These are phyloP conservation scores for Neurospora sp. DNA, from an alignment of 2,329 filamentous ascomycete genomes.

Conservation along the genomic window DNA sequence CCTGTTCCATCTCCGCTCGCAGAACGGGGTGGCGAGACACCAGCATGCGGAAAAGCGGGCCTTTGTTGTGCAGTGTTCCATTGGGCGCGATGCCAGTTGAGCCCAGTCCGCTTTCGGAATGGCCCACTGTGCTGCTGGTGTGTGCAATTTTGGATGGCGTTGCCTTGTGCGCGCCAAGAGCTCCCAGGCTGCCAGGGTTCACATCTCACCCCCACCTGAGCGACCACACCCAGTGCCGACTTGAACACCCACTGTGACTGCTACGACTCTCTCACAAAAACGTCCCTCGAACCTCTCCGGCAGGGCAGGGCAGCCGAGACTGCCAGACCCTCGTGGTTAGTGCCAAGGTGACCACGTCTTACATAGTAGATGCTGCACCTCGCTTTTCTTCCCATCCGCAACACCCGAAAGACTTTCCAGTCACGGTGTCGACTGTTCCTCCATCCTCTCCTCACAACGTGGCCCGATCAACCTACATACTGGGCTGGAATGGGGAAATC, in stretches of 20 bases:
- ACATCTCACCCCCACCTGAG: not conserved
- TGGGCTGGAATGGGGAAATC: not conserved
- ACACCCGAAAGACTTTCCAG: not conserved
- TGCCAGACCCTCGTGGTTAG: not conserved
- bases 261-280: not conserved
- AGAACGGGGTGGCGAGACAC: conserved; percentile 17
- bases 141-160: conserved; percentile 20
- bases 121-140: conserved; percentile 11
- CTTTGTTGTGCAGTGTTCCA: not conserved
- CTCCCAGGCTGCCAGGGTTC: not conserved
- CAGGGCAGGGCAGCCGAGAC: not conserved
- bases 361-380: not conserved
- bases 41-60: conserved; percentile 11
- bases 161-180: conserved; percentile 6
- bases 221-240: conserved; percentile 16
- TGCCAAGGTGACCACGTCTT: not conserved
- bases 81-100: conserved; percentile 6
- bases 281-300: not conserved
- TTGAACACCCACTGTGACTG: conserved; percentile 2
- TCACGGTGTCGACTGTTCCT: not conserved
- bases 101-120: conserved; percentile 8
- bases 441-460: not conserved
- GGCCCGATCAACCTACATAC: not conserved
- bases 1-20: conserved; percentile 8
- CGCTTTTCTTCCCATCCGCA: not conserved